Percentiles rank a stretch among this genome's conserved stretches.
phyloP scores from a whole-genome alignment of 2,329 filamentous ascomycete genomes.

The Xylariomycetidae sp. region DNA sequence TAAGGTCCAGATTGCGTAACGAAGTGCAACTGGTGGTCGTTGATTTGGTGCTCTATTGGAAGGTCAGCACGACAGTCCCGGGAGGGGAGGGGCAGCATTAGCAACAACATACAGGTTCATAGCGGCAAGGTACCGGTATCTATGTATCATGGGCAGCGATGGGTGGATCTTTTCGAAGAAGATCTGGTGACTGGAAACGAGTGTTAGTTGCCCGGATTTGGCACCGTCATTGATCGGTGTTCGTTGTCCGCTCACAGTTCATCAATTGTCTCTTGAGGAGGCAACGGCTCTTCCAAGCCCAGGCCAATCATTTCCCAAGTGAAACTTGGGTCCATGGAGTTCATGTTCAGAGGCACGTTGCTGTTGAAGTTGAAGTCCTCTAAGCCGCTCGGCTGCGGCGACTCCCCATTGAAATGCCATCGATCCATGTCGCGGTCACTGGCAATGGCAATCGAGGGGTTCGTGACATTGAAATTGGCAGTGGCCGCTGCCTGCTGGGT shows the following conservation, averaged over 20 bases:
- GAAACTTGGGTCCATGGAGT: slow-evolving; percentile 49
- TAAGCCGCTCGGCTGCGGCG: slow-evolving; percentile 36
- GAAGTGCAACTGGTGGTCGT: slow-evolving; percentile 78
- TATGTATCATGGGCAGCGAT: slow-evolving; percentile 83
- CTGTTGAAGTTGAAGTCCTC: slow-evolving; percentile 55
- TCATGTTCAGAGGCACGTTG: slow-evolving; percentile 44
- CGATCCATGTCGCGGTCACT: slow-evolving; percentile 44
- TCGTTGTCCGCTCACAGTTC: slow-evolving; percentile 67
- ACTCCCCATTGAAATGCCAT: slow-evolving; percentile 51
- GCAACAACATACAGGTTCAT: slow-evolving; percentile 68
- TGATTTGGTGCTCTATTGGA: slow-evolving; percentile 62
- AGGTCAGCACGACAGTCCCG: too few species aligned
- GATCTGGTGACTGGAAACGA: slow-evolving; percentile 63
- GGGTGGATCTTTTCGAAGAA: slow-evolving; percentile 90
- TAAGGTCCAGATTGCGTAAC: slow-evolving; percentile 94
- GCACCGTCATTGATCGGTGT: too few species aligned
- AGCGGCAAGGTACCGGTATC: slow-evolving; percentile 76
- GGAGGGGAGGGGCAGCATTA: not conserved
- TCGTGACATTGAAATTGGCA: slow-evolving; percentile 36
- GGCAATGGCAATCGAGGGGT: slow-evolving; percentile 40
- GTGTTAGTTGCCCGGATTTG: too few species aligned
- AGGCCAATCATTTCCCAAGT: slow-evolving; percentile 72
- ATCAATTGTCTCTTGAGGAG: slow-evolving; percentile 61
- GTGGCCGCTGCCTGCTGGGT: slow-evolving; percentile 27
- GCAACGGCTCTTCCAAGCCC: slow-evolving; percentile 53